Evolutionary conservation across 495 filamentous ascomycete species (phyloP), one percentile per base, ranked within the genome.

Genomic region (Penicillium macrosclerotiorum): DNA sequence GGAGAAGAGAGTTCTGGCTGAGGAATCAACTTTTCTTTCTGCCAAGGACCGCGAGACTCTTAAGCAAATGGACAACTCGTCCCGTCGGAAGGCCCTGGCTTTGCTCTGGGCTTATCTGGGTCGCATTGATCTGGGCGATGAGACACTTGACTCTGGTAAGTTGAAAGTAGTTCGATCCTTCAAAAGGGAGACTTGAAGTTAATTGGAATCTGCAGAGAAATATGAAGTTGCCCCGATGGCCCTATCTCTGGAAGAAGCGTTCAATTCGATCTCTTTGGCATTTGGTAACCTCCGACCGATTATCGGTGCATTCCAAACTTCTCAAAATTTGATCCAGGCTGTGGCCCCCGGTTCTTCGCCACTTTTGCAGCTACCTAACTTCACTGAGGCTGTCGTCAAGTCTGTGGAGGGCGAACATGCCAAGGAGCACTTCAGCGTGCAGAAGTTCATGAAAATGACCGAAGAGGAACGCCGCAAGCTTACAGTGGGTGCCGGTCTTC

Each of bases 31-130:
- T 50, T 73, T 55, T 59, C 71, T 46, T 51, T 73, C 49, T 59
- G 68, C 41, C 71, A 77, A 53, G 79, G 85, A 56, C 62, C 94
- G 65, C n/a, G 57, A 65, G 41, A 72, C 79, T 1, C 66, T 80
- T 31, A 91, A 86, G 64, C 83, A 93, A 44, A 74, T 83, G 58
- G 77, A 83, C 38, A 87, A 92, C 16, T 83, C 84, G 3, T 76
- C 80, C 31, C 80, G 87, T 34, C 76, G 93, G 52, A 96, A 95
- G 73, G 84, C 85, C n/a, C 73, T 96, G 20, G 88, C 83, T 25
- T 75, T 98, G 40, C 71, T 97, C 12, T 98, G 93, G 93, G 92
- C 90, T 33, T 97, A 97, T 62, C 79, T 97, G 23, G 88, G 88
- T 33, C 84, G 93, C 29, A 71, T 96, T 23, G 88, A 93, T 49